Evolutionary conservation across 495 filamentous ascomycete genomes (phyloP), one percentile per base, ranked within the genome.

Genomic region (Penicillium psychrofluorescens): DNA sequence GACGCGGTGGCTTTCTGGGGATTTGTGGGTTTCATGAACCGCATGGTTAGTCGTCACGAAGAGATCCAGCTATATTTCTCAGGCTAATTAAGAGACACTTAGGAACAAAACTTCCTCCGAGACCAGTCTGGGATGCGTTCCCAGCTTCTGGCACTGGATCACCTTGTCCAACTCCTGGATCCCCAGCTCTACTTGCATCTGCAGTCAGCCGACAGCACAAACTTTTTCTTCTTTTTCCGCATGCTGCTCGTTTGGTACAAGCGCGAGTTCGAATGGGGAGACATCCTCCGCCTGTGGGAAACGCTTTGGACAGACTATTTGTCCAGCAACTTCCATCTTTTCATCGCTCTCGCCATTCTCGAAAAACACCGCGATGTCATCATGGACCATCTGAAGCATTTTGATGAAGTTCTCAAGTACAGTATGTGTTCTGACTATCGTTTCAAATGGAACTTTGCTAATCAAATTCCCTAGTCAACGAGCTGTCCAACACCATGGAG

Each of bases 161-260:
- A 97, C 41, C 80, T 97, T 1, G 86, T 96, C 10, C 89, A 94
- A 55, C 84, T 98, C 40, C 90, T 98, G 83, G 92, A 98, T 51
- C 90, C 92, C 0, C 85, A 89, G 55, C 79, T 98, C 33, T 97
- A 96, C 56, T 67, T 87, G 8, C 92, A 98, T 57, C 75, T 98
- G 0, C 79, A 95, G 57, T 80, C 75, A 7, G 88, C 90, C 16
- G 94, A 97, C 49, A 88, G 82, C 53, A 97, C 92, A 13, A 97
- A 98, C 64, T 98, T 97, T 66, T 98, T 98, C 64, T 98, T 98
- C 73, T 97, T 97, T 74, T 98, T 97, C 77, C 83, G 92, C 16
- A 96, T 96, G 90, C 71, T 98, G 16, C 72, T 98, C 0, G 92
- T 98, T 13, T 97, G 91, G 91, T 98, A 90, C 65, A 97, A 98